Evolutionary conservation across 352 stramenopile species (phyloP).

Genomic region (Phytopythium helicoides): DNA sequence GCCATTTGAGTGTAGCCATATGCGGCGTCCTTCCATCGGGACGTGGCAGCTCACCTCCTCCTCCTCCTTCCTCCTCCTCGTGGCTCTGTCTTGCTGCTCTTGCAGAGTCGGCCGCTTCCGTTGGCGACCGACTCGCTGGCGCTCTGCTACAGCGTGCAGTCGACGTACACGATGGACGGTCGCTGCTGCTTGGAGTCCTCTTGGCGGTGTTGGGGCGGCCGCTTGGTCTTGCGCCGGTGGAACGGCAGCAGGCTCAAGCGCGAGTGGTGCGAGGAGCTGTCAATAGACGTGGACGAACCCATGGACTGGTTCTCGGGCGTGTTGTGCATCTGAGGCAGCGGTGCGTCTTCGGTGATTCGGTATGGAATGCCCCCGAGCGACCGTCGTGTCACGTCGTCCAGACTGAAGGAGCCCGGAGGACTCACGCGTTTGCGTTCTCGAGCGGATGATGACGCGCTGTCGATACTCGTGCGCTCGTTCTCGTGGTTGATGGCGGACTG

Average conservation of each 20-base stretch:
- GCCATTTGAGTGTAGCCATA: conserved; percentile 1
- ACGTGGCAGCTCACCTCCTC: too few species aligned
- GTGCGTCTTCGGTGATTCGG: conserved; percentile 6
- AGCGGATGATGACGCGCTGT: neutral
- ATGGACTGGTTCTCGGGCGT: neutral
- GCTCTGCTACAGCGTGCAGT: neutral
- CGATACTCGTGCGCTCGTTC: neutral
- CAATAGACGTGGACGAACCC: neutral
- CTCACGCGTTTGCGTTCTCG: neutral
- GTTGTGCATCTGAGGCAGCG: neutral
- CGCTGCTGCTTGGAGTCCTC: neutral
- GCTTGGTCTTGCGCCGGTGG: neutral
- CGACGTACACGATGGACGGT: conserved; percentile 5
- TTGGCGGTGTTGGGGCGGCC: too few species aligned
- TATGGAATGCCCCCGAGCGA: conserved; percentile 4
- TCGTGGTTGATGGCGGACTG: too few species aligned
- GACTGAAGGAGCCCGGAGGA: conserved; percentile 2
- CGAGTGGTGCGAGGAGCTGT: neutral
- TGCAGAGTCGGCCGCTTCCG: too few species aligned
- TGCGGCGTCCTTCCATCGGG: too few species aligned
- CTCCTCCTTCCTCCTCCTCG: too few species aligned
- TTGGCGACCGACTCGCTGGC: neutral
- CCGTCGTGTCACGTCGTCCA: conserved; percentile 1
- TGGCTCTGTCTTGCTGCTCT: too few species aligned
- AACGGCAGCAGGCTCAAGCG: neutral